Conservation (phyloP, 1,284 basidiomycete species). For the Tilletia caries region DNA sequence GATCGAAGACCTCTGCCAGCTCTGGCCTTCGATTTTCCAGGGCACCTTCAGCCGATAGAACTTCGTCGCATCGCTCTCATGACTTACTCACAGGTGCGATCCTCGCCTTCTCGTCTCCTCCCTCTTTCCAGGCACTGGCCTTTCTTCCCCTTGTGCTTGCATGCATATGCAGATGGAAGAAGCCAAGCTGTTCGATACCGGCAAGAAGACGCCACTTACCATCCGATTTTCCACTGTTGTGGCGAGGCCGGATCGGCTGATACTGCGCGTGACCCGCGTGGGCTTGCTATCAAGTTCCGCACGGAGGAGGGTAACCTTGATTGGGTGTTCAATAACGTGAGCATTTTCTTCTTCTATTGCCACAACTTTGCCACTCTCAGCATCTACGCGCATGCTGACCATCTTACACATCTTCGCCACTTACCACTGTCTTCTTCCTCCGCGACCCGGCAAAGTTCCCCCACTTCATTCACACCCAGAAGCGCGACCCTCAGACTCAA, state of each 20-base stretch:
- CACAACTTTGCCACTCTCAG: constrained; percentile 28
- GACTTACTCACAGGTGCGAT: no score
- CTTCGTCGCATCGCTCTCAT: no score
- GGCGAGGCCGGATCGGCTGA: constrained; percentile 82
- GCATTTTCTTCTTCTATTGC: constrained; percentile 77
- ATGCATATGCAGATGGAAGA: no score
- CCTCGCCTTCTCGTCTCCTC: no score
- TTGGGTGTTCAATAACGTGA: constrained; percentile 72
- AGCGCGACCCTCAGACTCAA: constrained; percentile 84
- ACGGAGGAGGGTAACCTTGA: constrained; percentile 87
- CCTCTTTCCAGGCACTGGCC: no score
- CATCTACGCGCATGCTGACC: neutral
- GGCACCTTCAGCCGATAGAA: no score
- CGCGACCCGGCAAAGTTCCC: constrained; percentile 60
- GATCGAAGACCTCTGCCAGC: no score
- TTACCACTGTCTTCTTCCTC: constrained; percentile 50
- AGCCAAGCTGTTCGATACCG: constrained; percentile 56
- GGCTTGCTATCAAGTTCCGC: constrained; percentile 84
- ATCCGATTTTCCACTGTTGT: constrained; percentile 59
- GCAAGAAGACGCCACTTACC: constrained; percentile 48
- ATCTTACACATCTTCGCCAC: constrained; percentile 20
- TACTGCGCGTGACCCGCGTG: constrained; percentile 85
- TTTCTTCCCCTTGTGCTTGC: no score
- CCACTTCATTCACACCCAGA: constrained; percentile 91
- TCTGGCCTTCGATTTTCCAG: no score